Percentiles rank a stretch among this genome's conserved stretches.
Evolutionary conservation across 495 filamentous ascomycete species (phyloP).

Genomic region (Daldinia loculata): DNA sequence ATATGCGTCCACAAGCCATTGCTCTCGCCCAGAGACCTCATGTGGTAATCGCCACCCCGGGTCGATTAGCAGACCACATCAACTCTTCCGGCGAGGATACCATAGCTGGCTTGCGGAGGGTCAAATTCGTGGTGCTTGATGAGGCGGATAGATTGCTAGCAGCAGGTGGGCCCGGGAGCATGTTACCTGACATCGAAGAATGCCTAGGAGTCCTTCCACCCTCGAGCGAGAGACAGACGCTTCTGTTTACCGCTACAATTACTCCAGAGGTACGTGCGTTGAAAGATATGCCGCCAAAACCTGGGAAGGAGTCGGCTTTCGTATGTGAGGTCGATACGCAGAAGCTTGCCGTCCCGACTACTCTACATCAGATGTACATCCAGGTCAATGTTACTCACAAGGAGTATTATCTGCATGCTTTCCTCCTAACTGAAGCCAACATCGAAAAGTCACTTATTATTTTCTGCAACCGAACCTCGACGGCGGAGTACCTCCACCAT

Average conservation of each 20-base stretch:
- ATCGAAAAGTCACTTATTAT: conserved; percentile 79
- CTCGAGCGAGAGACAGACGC: conserved; percentile 66
- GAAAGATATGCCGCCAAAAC: conserved; percentile 73
- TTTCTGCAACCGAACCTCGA: conserved; percentile 92
- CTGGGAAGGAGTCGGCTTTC: conserved; percentile 77
- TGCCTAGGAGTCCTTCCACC: conserved; percentile 84
- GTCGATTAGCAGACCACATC: conserved; percentile 93
- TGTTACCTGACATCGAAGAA: conserved; percentile 92
- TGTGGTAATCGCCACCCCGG: conserved; percentile 92
- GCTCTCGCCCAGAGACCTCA: conserved; percentile 83
- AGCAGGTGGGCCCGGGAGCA: conserved; percentile 73
- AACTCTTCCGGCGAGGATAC: conserved; percentile 89
- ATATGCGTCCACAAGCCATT: conserved; percentile 91
- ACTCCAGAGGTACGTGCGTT: conserved; percentile 90
- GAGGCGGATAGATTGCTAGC: conserved; percentile 93
- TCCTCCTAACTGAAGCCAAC: conserved; percentile 83
- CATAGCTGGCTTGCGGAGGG: conserved; percentile 76
- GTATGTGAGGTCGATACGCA: conserved; percentile 88
- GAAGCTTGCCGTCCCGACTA: conserved; percentile 75
- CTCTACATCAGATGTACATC: conserved; percentile 83
- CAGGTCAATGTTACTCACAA: conserved; percentile 87
- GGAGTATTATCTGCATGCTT: conserved; percentile 91
- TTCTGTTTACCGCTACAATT: conserved; percentile 96
- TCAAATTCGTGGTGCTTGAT: conserved; percentile 89
- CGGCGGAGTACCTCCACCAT: conserved; percentile 86